Conservation (phyloP, 306 rosid species). For the Nissolia schottii region DNA sequence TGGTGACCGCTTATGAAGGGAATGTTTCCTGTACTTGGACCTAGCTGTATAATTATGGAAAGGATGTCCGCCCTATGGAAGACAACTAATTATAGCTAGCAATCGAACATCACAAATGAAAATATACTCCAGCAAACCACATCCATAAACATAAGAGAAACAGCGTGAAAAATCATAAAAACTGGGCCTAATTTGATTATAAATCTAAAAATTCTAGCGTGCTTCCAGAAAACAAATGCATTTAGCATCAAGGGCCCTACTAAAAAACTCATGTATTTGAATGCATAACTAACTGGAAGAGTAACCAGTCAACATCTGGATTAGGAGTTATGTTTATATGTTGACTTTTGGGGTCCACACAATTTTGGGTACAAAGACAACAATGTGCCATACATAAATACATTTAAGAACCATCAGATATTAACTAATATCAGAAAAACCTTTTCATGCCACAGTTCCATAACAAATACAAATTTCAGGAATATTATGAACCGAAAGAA, state of each 20-base stretch:
- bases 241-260: neutral
- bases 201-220: neutral
- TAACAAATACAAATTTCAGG: neutral
- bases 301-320: neutral
- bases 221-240: neutral
- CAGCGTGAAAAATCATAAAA: neutral
- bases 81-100: neutral
- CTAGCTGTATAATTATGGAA: constrained; percentile 91
- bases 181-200: neutral
- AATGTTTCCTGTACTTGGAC: constrained; percentile 58
- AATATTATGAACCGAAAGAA: neutral
- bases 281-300: neutral
- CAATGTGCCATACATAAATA: neutral
- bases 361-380: neutral
- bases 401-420: neutral
- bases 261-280: neutral
- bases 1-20: constrained; percentile 31
- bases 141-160: constrained; percentile 4
- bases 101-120: constrained; percentile 11
- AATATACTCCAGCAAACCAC: constrained; percentile 2
- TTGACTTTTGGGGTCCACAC: neutral
- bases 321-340: neutral
- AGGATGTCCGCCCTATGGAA: constrained; percentile 76
- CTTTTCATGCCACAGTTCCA: neutral
- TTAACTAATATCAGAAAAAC: neutral